phyloP scores from a whole-genome alignment of 305 asterid species.

The Andrographis paniculata region DNA sequence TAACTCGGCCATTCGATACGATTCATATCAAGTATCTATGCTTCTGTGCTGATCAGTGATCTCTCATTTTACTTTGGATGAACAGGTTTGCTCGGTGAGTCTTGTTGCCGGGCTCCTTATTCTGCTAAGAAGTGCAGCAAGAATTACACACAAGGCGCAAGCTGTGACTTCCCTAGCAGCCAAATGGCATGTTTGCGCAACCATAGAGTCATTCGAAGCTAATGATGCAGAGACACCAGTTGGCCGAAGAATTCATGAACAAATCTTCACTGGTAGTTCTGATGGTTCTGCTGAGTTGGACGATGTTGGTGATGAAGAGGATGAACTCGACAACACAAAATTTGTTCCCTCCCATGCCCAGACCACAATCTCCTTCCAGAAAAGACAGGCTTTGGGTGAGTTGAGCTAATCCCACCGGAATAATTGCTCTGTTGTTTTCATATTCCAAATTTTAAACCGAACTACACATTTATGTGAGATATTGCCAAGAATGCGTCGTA shows the following conservation, averaged over 20 bases:
- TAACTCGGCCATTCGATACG: too few species aligned
- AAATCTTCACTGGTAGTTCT: conserved; percentile 19
- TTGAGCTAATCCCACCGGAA: not conserved
- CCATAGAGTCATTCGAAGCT: conserved; percentile 64
- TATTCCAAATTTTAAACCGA: too few species aligned
- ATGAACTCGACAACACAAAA: conserved; percentile 63
- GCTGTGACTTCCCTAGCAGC: conserved; percentile 83
- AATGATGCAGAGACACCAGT: conserved; percentile 48
- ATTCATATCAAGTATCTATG: too few species aligned
- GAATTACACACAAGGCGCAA: conserved; percentile 85
- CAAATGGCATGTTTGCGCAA: conserved; percentile 93
- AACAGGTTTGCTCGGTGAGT: conserved; percentile 75
- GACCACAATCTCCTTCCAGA: conserved; percentile 86
- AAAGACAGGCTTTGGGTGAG: conserved; percentile 86
- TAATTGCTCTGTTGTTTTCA: not conserved
- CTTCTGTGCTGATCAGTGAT: too few species aligned
- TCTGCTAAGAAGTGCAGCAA: conserved; percentile 69
- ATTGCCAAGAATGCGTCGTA: too few species aligned
- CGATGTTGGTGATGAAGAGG: conserved; percentile 89
- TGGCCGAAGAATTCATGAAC: conserved; percentile 17
- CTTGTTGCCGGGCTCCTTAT: conserved; percentile 79
- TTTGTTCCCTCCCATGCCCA: conserved; percentile 49
- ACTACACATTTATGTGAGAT: too few species aligned
- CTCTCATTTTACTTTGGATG: too few species aligned
- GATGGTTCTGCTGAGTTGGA: conserved; percentile 47